phyloP scores from a whole-genome alignment of 345 rosid species.

The Populus davidiana region DNA sequence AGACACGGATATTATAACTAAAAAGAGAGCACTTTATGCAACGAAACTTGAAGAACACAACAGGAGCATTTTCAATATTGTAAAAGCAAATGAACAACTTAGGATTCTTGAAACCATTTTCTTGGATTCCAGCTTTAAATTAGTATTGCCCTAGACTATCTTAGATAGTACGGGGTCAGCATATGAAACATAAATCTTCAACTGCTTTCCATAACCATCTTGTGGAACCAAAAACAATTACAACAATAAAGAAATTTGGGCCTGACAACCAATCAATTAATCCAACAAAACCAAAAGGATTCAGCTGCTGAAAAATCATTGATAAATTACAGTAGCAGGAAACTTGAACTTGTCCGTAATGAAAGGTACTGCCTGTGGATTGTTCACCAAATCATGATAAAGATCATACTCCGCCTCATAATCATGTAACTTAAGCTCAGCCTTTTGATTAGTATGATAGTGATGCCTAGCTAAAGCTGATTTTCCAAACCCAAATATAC shows the following conservation, averaged over 20 bases:
- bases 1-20: background rate
- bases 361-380: conserved; percentile 67
- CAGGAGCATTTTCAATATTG: background rate
- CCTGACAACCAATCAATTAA: conserved; percentile 7
- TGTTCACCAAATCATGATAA: conserved; percentile 54
- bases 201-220: background rate
- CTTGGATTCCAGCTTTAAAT: conserved; percentile 11
- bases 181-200: conserved; percentile 10
- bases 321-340: conserved; percentile 62
- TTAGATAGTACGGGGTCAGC: conserved; percentile 24
- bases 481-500: conserved; percentile 89
- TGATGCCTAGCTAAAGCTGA: conserved; percentile 63
- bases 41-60: background rate
- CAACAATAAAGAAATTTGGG: conserved; percentile 20
- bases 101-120: background rate
- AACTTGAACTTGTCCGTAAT: conserved; percentile 54
- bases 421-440: conserved; percentile 78
- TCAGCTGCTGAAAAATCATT: conserved; percentile 27
- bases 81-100: background rate
- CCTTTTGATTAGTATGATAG: conserved; percentile 84
- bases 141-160: conserved; percentile 23
- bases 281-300: background rate
- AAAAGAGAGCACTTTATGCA: background rate
- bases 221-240: conserved; percentile 6
- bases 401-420: conserved; percentile 76